Evolutionary conservation across 441 rosid genomes (phyloP).

Genomic region (Pelargonium cotyledonis): DNA sequence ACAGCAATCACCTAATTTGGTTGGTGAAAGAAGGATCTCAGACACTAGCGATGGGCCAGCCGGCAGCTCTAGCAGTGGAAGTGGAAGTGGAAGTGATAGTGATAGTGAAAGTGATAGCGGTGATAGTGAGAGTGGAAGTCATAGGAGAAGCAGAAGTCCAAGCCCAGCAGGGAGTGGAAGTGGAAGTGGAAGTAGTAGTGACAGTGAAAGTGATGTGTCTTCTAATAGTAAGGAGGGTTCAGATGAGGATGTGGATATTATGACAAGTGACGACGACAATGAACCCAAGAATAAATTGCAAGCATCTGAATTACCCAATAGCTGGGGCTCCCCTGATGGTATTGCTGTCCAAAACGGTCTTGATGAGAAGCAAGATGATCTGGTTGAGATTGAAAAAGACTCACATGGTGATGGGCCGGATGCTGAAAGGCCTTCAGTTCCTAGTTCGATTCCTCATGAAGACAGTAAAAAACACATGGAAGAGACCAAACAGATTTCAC

Average conservation of each 20-base stretch:
- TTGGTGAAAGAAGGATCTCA: slow-evolving; percentile 18
- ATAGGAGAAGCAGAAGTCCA: slow-evolving; percentile 33
- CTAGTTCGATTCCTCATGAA: too few species aligned
- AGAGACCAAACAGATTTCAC: slow-evolving; percentile 31
- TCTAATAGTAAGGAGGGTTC: slow-evolving; percentile 82
- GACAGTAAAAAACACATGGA: neutral
- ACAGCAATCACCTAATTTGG: slow-evolving; percentile 52
- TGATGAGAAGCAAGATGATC: slow-evolving; percentile 44
- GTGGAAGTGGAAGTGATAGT: slow-evolving; percentile 23
- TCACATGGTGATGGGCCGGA: slow-evolving; percentile 41
- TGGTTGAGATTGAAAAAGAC: slow-evolving; percentile 55
- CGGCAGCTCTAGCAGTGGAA: slow-evolving; percentile 69
- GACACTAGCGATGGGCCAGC: slow-evolving; percentile 52
- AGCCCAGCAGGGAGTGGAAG: slow-evolving; percentile 58
- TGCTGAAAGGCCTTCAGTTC: too few species aligned
- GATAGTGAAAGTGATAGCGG: slow-evolving; percentile 74
- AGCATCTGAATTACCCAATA: neutral
- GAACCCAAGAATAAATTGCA: slow-evolving; percentile 39
- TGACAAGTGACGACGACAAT: slow-evolving; percentile 80
- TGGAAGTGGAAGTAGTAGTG: slow-evolving; percentile 79
- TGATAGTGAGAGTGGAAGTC: slow-evolving; percentile 49
- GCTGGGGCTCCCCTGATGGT: slow-evolving; percentile 17
- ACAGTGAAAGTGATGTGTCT: slow-evolving; percentile 86
- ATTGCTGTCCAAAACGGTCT: slow-evolving; percentile 29
- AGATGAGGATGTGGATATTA: slow-evolving; percentile 95